Conservation (phyloP, 2,329 filamentous ascomycete genomes). For the Torrubiella hemipterigena region DNA sequence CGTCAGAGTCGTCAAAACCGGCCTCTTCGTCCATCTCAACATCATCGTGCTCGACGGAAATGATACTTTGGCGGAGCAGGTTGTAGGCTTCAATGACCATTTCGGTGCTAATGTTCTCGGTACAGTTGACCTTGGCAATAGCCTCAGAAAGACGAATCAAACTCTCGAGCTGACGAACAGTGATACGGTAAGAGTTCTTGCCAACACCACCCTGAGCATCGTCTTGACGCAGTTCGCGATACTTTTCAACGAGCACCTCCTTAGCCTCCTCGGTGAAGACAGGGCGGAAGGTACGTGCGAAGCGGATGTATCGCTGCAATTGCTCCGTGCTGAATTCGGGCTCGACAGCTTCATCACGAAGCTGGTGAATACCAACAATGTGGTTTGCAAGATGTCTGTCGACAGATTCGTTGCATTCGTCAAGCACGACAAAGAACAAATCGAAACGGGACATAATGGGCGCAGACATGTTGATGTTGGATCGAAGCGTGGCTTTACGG, state of each 20-base stretch:
- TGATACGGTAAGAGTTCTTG: constrained; percentile 93
- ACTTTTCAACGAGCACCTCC: constrained; percentile 74
- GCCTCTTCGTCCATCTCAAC: constrained; percentile 83
- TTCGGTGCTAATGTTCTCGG: constrained; percentile 70
- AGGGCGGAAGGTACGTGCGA: constrained; percentile 87
- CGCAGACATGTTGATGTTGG: constrained; percentile 97
- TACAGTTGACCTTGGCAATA: constrained; percentile 97
- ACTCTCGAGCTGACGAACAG: constrained; percentile 87
- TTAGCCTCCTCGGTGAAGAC: constrained; percentile 85
- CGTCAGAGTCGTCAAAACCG: constrained; percentile 30
- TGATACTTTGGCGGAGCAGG: constrained; percentile 85
- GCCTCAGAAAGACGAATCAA: constrained; percentile 93
- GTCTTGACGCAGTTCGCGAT: constrained; percentile 88
- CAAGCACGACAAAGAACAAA: constrained; percentile 93
- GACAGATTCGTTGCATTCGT: constrained; percentile 87
- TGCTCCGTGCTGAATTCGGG: constrained; percentile 96
- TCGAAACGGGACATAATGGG: constrained; percentile 99
- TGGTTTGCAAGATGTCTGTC: constrained; percentile 88
- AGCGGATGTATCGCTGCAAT: constrained; percentile 92
- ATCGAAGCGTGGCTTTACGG: constrained; percentile 81
- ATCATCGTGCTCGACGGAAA: constrained; percentile 95
- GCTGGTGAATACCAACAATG: constrained; percentile 87
- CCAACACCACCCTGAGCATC: constrained; percentile 91
- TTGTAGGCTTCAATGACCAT: constrained; percentile 92
- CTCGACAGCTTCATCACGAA: constrained; percentile 80